phyloP scores from a whole-genome alignment of 1,284 basidiomycete genomes.

The Stygiomarasmius scandens region DNA sequence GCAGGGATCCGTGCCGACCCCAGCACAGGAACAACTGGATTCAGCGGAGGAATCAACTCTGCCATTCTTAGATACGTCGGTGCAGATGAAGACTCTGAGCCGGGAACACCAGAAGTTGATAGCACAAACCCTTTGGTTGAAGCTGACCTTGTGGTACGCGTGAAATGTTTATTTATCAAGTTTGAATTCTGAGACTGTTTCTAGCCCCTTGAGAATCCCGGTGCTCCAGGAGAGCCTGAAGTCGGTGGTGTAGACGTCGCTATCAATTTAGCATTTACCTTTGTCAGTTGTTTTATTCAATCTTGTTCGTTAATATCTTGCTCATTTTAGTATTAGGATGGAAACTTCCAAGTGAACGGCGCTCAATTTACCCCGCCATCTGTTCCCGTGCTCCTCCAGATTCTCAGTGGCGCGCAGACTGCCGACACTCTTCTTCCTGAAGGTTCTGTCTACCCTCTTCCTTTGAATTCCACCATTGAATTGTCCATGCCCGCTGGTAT shows the following conservation, averaged over 20 bases:
- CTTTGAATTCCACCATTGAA: slow-evolving; percentile 24
- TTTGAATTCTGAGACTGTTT: not conserved
- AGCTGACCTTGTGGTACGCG: slow-evolving; percentile 8
- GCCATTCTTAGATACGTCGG: slow-evolving; percentile 33
- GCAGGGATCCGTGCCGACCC: slow-evolving; percentile 29
- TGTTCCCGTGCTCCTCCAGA: slow-evolving; percentile 12
- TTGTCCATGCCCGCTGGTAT: slow-evolving; percentile 18
- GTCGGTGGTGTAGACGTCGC: slow-evolving; percentile 8
- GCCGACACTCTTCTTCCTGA: slow-evolving; percentile 21
- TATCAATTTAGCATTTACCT: slow-evolving; percentile 2
- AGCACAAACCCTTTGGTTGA: slow-evolving; percentile 2
- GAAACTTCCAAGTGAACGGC: slow-evolving; percentile 14
- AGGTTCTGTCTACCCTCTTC: slow-evolving; percentile 21
- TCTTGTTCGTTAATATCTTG: not conserved
- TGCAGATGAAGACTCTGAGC: slow-evolving; percentile 25
- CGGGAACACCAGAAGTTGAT: slow-evolving; percentile 28
- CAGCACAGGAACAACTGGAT: slow-evolving; percentile 18
- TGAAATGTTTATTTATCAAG: not conserved
- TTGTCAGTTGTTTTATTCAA: not conserved
- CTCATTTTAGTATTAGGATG: not conserved
- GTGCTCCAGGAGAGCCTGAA: slow-evolving; percentile 5
- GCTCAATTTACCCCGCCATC: slow-evolving; percentile 7
- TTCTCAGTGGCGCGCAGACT: slow-evolving; percentile 10
- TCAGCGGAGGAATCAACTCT: slow-evolving; percentile 26
- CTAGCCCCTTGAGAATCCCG: slow-evolving; percentile 12